Base-by-base conservation (phyloP, 176 grass and related monocot genomes). In the Avena atlantica region DNA sequence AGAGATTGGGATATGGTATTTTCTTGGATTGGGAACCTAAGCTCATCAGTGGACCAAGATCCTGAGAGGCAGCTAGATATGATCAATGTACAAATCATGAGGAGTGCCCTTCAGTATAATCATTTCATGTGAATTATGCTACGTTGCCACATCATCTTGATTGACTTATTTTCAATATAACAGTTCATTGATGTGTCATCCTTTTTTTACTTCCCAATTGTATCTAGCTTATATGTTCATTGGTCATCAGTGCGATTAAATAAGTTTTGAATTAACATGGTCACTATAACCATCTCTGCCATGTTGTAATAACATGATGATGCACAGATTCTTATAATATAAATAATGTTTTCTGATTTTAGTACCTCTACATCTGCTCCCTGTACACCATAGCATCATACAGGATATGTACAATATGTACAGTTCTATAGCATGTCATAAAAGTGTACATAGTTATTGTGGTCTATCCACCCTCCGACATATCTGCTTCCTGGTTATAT, bases 11-110 rank as follows among this genome's bases (percentile, higher is more conserved):
- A 92, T 78, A 86, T 84, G 69, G 61, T 95, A 63, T 98, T 95
- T 90, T 95, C 96, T 12, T 98, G 93, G 96, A 85, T 89, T 13
- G 93, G 96, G 72, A 95, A 89, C 89, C 81, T 98, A 66, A 91
- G 89, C 47, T 93, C 88, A 1, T 90, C 90, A 62, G 89, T 95
- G 88, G 93, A 98, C 70, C 96, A 98, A 92, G 96, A 93, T 70
- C 83, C 95, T 83, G 97, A 99, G 79, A 99, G 97, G 78, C 94
- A 93, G 87, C 89, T 99, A 31, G 97, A 99, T 89, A 83, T 99
- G 81, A 99, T 99, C 76, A 99, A 99, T 94, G 97, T 99, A 74
- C 23, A 14, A 25, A 47, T 50, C 49, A 23, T 19, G 58, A 78
- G 36, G 47, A 86, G 84, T 89, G 66, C 25, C 68, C 19, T 63